phyloP scores from a whole-genome alignment of 2,329 filamentous ascomycete species.

The Zarea fungicola region DNA sequence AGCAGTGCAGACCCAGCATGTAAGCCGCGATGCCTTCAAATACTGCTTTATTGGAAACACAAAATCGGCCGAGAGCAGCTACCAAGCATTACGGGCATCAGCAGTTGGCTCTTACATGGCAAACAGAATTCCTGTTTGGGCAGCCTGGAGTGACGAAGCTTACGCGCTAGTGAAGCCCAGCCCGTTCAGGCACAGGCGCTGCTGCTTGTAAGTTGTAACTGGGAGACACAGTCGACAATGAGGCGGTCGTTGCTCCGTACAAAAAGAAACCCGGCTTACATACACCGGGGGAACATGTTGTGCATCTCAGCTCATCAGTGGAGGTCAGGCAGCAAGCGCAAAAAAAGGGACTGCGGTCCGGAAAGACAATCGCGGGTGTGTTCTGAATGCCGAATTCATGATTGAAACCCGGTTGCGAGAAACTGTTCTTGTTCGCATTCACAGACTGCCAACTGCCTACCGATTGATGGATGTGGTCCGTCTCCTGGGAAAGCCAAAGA shows the following conservation, averaged over 20 bases:
- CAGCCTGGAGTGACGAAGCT: constrained; percentile 4
- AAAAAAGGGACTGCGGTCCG: background rate
- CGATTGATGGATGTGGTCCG: too few relatives aligned
- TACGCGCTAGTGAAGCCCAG: constrained; percentile 6
- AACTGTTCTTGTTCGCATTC: constrained; percentile 1
- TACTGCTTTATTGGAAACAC: background rate
- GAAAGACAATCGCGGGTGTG: background rate
- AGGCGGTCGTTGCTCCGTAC: too few relatives aligned
- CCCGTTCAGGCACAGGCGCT: constrained; percentile 2
- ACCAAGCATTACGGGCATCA: constrained; percentile 2
- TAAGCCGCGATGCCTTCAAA: constrained; percentile 3
- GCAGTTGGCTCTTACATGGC: background rate
- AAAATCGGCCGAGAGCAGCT: background rate
- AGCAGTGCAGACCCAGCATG: background rate
- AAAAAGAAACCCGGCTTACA: background rate
- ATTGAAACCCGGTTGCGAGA: constrained; percentile 6
- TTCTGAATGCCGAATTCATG: background rate
- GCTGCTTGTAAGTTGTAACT: background rate
- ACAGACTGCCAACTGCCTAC: too few relatives aligned
- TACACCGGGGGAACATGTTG: background rate
- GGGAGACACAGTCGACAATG: background rate
- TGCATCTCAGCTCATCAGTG: constrained; percentile 1
- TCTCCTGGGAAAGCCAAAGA: too few relatives aligned
- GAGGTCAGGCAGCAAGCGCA: too few relatives aligned
- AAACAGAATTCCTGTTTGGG: constrained; percentile 2